Evolutionary conservation across 225 moss, liverwort and hornwort species (phyloP).

Genomic region (Anthoceros angustus): DNA sequence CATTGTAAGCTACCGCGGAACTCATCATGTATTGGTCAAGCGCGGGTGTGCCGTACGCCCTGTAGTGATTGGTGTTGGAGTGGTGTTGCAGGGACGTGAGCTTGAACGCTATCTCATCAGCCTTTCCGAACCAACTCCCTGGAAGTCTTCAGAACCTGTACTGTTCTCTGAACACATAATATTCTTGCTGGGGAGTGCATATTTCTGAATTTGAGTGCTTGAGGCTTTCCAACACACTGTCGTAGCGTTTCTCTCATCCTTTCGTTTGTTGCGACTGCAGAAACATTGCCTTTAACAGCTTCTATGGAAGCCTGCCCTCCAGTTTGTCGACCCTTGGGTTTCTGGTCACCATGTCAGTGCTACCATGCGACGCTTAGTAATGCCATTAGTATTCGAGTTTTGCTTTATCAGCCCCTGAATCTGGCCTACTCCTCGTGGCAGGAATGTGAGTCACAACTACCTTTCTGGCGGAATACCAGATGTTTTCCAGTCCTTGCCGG

Average conservation of each 20-base stretch:
- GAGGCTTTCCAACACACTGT: too few relatives aligned
- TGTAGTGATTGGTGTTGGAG: too few relatives aligned
- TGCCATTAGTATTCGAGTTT: not conserved
- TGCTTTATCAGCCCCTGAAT: not conserved
- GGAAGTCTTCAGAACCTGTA: not conserved
- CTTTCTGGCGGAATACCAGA: constrained; percentile 46
- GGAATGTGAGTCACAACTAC: constrained; percentile 33
- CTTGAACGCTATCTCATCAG: not conserved
- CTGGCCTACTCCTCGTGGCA: constrained; percentile 9
- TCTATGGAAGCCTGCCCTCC: not conserved
- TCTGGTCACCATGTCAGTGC: not conserved
- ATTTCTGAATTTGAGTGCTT: too few relatives aligned
- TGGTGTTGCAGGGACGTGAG: not conserved
- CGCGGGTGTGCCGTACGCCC: not conserved
- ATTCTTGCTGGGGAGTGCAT: too few relatives aligned
- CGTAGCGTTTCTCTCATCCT: too few relatives aligned
- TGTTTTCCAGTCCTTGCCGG: constrained; percentile 33
- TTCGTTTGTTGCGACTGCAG: not conserved
- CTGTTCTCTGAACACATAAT: not conserved
- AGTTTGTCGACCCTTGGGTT: not conserved
- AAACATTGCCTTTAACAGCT: not conserved
- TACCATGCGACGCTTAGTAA: not conserved
- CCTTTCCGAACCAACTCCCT: not conserved
- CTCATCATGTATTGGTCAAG: too few relatives aligned
- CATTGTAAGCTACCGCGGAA: not conserved